A percentile compares a stretch with the other conserved stretches of the same genome.
Conservation (phyloP, 2,329 filamentous ascomycete genomes). For the Fusarium luffae region DNA sequence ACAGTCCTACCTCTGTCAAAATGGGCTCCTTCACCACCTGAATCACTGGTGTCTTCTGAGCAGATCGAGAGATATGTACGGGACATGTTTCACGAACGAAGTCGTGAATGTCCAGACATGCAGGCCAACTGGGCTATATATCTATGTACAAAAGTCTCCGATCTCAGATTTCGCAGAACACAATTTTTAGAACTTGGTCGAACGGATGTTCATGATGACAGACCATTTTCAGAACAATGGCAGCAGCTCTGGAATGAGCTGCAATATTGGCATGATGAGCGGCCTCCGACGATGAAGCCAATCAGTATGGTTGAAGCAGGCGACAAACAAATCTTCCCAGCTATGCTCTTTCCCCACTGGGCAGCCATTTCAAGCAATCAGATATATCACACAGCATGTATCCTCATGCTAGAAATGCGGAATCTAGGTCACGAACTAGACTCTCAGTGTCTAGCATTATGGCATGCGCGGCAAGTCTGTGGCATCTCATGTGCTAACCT, state of each 20-base stretch:
- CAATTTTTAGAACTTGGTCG: constrained; percentile 53
- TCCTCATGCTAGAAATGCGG: constrained; percentile 59
- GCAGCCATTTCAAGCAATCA: constrained; percentile 65
- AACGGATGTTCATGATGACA: constrained; percentile 51
- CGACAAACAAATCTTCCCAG: constrained; percentile 54
- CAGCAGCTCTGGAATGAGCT: constrained; percentile 58
- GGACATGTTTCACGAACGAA: constrained; percentile 45
- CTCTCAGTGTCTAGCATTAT: constrained; percentile 47
- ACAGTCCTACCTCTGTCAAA: constrained; percentile 61
- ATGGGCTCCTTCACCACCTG: constrained; percentile 54
- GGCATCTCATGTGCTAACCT: constrained; percentile 64
- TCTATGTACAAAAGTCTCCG: constrained; percentile 60
- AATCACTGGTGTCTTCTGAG: constrained; percentile 12
- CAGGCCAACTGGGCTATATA: constrained; percentile 67
- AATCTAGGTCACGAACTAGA: constrained; percentile 42
- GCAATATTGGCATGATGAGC: constrained; percentile 56
- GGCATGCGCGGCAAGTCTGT: constrained; percentile 61
- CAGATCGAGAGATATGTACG: constrained; percentile 24
- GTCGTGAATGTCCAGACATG: constrained; percentile 56
- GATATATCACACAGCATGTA: constrained; percentile 62
- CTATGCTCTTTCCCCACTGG: constrained; percentile 60
- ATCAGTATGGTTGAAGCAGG: constrained; percentile 35
- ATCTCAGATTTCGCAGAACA: constrained; percentile 53
- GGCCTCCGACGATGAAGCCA: constrained; percentile 53
- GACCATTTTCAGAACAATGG: constrained; percentile 56